Conservation (phyloP, 192 early-diverging fungal genomes). For the Paraglomus brasilianum region DNA sequence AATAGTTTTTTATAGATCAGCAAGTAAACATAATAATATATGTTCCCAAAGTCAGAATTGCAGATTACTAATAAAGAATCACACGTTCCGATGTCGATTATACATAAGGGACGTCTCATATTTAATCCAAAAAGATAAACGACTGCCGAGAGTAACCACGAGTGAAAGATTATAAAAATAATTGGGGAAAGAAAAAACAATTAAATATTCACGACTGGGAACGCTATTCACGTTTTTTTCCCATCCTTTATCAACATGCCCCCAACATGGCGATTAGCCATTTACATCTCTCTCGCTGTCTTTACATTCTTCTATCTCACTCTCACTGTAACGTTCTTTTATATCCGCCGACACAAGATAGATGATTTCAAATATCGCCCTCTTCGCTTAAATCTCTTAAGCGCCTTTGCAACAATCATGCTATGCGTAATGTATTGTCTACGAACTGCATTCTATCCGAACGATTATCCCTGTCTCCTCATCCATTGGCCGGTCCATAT, state of each 20-base stretch:
- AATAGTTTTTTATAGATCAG: too few relatives aligned
- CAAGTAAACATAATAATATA: too few relatives aligned
- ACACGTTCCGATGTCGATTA: too few relatives aligned
- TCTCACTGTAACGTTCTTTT: slow-evolving; percentile 20
- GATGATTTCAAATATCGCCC: slow-evolving; percentile 21
- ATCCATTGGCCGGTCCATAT: slow-evolving; percentile 22
- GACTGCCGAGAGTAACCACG: too few relatives aligned
- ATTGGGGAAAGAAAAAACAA: too few relatives aligned
- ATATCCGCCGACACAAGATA: slow-evolving; percentile 9
- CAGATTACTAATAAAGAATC: too few relatives aligned
- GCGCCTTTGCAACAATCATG: not conserved
- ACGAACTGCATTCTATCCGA: slow-evolving; percentile 1
- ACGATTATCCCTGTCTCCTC: slow-evolving; percentile 17
- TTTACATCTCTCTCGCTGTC: not conserved
- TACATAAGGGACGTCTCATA: too few relatives aligned
- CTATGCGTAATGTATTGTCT: slow-evolving; percentile 28
- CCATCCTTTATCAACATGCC: not conserved
- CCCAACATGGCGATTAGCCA: not conserved
- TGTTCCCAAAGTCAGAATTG: too few relatives aligned
- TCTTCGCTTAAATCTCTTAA: slow-evolving; percentile 17
- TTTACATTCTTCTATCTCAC: slow-evolving; percentile 17
- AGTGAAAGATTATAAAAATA: too few relatives aligned
- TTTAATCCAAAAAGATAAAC: too few relatives aligned
- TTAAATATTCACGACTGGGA: too few relatives aligned
- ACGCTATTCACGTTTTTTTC: too few relatives aligned